Evolutionary conservation across 2,329 filamentous ascomycete genomes (phyloP), one percentile per base, ranked within the genome.

Genomic region (Ceratocystis ficicola): DNA sequence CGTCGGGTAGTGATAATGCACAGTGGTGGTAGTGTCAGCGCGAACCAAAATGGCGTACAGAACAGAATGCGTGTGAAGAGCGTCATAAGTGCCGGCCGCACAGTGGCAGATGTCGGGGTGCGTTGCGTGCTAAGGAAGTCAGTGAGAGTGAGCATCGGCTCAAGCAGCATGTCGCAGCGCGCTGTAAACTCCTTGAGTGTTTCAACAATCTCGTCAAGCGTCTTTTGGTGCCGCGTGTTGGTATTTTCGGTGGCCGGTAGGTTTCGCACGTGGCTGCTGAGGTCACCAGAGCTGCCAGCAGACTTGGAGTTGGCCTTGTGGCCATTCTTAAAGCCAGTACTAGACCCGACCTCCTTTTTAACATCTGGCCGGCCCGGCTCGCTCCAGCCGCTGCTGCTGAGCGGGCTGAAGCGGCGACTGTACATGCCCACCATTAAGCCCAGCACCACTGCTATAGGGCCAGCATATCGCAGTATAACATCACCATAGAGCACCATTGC

Each of bases 141-240:
- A 5, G 92, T 96, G 74, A 97, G 80, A 69, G 89, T 86, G 57
- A 96, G 80, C 65, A 97, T 82, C 2, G 94, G 94, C 71, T 96
- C 92, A 63, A 97, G 81, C 20, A 99, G 79, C 64, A 96, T 87
- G 74, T 96, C 96, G 76, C 94, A 96, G 62, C 94, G 83, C 4
- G 87, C 88, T 0, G 93, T 97, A 70, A 99, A 90, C 70, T 91
- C 86, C 74, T 91, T 90, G 57, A 99, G 77, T 0, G 90, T 95
- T 71, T 97, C 92, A 66, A 99, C 89, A 68, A 99, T 99, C 77
- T 99, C 94, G 74, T 99, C 94, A 64, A 99, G 77, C 63, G 91
- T 96, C 78, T 96, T 96, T 72, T 96, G 90, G 71, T 94, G 89
- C 68, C 87, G 86, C 52, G 86, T 87, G 68, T 82, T 85, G 5